Evolutionary conservation across 2,329 filamentous ascomycete species (phyloP).

Genomic region (Fusarium protoensiforme): DNA sequence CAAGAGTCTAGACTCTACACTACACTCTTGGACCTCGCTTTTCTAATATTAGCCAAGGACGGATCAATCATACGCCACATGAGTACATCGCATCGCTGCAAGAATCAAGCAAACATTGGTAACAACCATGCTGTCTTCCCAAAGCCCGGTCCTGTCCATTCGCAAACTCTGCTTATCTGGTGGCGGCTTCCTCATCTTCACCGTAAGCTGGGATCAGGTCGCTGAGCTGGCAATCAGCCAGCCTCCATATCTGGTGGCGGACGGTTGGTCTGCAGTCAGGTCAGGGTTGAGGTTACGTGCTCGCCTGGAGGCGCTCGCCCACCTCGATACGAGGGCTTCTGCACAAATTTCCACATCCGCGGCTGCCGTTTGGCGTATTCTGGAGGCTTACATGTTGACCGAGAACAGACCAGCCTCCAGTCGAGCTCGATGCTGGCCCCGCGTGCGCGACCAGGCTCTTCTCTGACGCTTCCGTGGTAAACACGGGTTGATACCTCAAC

Average conservation of each 20-base stretch:
- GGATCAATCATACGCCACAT: constrained; percentile 25
- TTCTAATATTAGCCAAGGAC: constrained; percentile 21
- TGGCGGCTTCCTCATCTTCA: constrained; percentile 12
- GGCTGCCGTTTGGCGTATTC: neutral
- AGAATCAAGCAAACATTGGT: constrained; percentile 4
- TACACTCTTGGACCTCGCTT: constrained; percentile 3
- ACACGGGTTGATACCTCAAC: constrained; percentile 1
- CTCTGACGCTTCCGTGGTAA: constrained; percentile 5
- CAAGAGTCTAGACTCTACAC: neutral
- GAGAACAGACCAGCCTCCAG: neutral
- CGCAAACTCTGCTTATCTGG: constrained; percentile 12
- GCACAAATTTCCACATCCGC: neutral
- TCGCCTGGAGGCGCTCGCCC: neutral
- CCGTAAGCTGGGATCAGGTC: constrained; percentile 10
- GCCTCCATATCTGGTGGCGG: neutral
- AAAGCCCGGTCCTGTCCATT: neutral
- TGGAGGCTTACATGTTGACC: constrained; percentile 3
- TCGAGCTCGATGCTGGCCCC: neutral
- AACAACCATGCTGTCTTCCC: constrained; percentile 2
- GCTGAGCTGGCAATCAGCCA: constrained; percentile 12
- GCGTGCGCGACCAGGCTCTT: neutral
- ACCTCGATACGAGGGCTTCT: constrained; percentile 7
- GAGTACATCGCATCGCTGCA: constrained; percentile 21
- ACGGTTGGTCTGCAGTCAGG: constrained; percentile 2
- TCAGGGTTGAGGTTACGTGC: constrained; percentile 20